Conservation (phyloP, 352 stramenopile genomes). For the Globisporangium orthogonon region DNA sequence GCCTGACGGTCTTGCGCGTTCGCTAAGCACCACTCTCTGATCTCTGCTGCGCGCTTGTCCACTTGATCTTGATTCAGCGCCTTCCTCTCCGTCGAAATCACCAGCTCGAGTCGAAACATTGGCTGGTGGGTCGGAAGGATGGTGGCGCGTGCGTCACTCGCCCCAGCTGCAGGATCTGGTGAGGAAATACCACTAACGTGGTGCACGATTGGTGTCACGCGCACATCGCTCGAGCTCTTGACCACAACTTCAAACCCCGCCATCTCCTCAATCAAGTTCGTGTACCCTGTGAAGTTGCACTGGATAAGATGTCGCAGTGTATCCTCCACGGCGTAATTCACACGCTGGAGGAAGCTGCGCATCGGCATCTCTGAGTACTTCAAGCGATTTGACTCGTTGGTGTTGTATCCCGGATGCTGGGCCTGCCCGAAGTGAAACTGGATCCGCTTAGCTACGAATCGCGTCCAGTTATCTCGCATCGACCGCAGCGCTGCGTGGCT, state of each 20-base stretch:
- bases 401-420: slow-evolving; percentile 54
- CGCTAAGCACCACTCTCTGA: slow-evolving; percentile 54
- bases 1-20: slow-evolving; percentile 43
- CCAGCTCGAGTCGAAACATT: slow-evolving; percentile 66
- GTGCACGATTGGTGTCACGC: slow-evolving; percentile 9
- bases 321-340: slow-evolving; percentile 83
- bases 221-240: slow-evolving; percentile 36
- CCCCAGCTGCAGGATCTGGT: not conserved
- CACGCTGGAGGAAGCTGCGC: slow-evolving; percentile 54
- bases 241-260: slow-evolving; percentile 50
- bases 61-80: slow-evolving; percentile 55
- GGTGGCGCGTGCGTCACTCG: not conserved
- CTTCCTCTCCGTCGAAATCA: slow-evolving; percentile 48
- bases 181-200: no score
- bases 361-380: slow-evolving; percentile 60
- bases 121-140: slow-evolving; percentile 36
- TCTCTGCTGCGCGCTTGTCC: slow-evolving; percentile 39
- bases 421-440: slow-evolving; percentile 52
- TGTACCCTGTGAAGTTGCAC: slow-evolving; percentile 68
- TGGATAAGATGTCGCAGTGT: slow-evolving; percentile 54
- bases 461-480: slow-evolving; percentile 78
- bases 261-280: slow-evolving; percentile 63
- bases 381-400: slow-evolving; percentile 53
- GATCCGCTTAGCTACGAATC: slow-evolving; percentile 65
- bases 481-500: slow-evolving; percentile 61